Base-by-base conservation (phyloP, 2,329 filamentous ascomycete species). In the Fusarium clavum region DNA sequence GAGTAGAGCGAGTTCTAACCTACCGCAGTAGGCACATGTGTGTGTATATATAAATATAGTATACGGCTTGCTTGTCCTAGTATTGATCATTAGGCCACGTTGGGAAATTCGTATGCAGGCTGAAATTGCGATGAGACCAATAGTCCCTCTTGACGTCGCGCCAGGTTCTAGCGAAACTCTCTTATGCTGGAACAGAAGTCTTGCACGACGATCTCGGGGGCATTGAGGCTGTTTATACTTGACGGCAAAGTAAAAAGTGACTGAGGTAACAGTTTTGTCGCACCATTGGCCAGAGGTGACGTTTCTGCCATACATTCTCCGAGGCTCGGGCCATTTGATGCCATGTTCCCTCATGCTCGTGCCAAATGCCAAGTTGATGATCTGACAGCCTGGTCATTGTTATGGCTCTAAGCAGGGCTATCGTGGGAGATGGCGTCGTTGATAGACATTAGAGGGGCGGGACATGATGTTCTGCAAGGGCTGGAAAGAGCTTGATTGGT, bases 51-150 rank as follows among this genome's bases (percentile, higher is more conserved):
- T 25, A 16, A 14, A 20, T 51, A 51, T 51, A 44, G 38, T 24
- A 22, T 30, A 18, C 18, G 18, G 34, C 34, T 38, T n/a, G 27
- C 14, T 49, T 30, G 46, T 14, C 9, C 56, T 46, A 51, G 30
- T 49, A 48, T 49, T 18, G 25, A 44, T 46, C 20, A 30, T 41
- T 56, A 49, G 29, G 18, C 53, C 43, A 53, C 27, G 49, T 53
- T 30, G 32, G 58, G 40, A 67, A 62, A 58, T 65, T 48, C 63
- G 67, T 61, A 57, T 46, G 58, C 62, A 57, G 53, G 48, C 48
- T 67, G 57, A 72, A 69, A 71, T 69, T 64, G 59, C 40, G 52
- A 64, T 59, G 58, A 71, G 69, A 72, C 64, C 30, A 55, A 46
- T 45, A 32, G 46, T 34, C n/a, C 29, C 57, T 40, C 55, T 43